A percentile compares a stretch with the other conserved stretches of the same genome.
Conservation (phyloP, 2,329 filamentous ascomycete species). For the Ophidiomyces ophidiicola region DNA sequence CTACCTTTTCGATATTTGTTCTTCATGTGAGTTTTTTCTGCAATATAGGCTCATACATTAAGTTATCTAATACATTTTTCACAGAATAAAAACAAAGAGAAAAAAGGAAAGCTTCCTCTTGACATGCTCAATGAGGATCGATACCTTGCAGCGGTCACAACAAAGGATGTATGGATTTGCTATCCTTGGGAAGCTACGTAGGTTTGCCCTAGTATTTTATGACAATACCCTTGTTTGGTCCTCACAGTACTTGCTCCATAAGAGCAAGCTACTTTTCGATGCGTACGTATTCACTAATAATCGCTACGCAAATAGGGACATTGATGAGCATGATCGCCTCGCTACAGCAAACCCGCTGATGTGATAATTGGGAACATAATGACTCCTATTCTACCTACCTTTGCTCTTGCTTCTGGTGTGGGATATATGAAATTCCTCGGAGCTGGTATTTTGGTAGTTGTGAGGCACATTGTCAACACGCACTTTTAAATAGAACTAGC, state of each 20-base stretch:
- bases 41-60: not conserved
- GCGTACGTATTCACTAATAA: not conserved
- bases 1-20: slow-evolving; percentile 88
- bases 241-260: not conserved
- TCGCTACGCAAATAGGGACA: slow-evolving; percentile 46
- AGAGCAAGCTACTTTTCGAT: not conserved
- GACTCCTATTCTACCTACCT: too few species aligned
- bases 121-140: slow-evolving; percentile 61
- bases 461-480: too few species aligned
- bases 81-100: slow-evolving; percentile 91
- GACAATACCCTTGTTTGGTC: not conserved
- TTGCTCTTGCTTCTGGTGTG: too few species aligned
- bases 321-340: slow-evolving; percentile 75
- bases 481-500: too few species aligned
- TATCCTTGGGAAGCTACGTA: slow-evolving; percentile 93
- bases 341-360: slow-evolving; percentile 31
- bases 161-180: slow-evolving; percentile 94
- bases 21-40: slow-evolving; percentile 56
- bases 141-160: slow-evolving; percentile 78
- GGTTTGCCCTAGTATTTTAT: slow-evolving; percentile 22
- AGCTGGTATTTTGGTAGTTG: too few species aligned
- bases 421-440: too few species aligned
- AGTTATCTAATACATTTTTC: slow-evolving; percentile 12
- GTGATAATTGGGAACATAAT: too few species aligned
- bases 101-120: slow-evolving; percentile 74